Percentiles rank a stretch among this genome's conserved stretches.
phyloP scores from a whole-genome alignment of 257 asterid genomes.

The Solanum ahanhuiri region DNA sequence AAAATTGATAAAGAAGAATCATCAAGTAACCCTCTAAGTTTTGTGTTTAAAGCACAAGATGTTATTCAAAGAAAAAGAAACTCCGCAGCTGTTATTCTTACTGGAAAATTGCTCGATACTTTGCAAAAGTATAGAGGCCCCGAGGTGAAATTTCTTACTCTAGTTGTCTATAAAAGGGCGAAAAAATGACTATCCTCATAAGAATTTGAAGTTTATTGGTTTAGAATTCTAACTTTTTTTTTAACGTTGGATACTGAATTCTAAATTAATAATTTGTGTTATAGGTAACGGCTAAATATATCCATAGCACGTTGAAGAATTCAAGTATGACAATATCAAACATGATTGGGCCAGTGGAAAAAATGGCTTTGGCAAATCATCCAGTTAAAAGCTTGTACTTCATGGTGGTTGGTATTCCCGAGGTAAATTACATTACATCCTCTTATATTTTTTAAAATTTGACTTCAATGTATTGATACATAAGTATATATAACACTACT shows the following conservation, averaged over 20 bases:
- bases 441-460: not conserved
- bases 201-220: not conserved
- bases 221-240: not conserved
- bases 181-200: not conserved
- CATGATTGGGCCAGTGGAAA: slow-evolving; percentile 28
- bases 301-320: slow-evolving; percentile 19
- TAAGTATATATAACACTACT: not conserved
- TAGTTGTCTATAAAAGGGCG: fast-evolving
- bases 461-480: not conserved
- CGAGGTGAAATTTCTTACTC: slow-evolving; percentile 32
- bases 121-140: slow-evolving; percentile 48
- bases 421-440: slow-evolving; percentile 9
- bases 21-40: slow-evolving; percentile 24
- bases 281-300: slow-evolving; percentile 25
- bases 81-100: slow-evolving; percentile 45
- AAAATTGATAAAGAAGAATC: slow-evolving; percentile 2
- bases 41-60: slow-evolving; percentile 32
- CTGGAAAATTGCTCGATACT: slow-evolving; percentile 47
- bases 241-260: too few relatives aligned
- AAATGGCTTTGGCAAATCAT: slow-evolving; percentile 27
- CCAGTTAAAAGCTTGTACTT: slow-evolving; percentile 28
- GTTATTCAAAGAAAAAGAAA: slow-evolving; percentile 38
- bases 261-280: not conserved
- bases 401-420: slow-evolving; percentile 32
- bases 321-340: slow-evolving; percentile 36